Conservation (phyloP, 208 protist species). For the Vickermania ingenoplastis region DNA sequence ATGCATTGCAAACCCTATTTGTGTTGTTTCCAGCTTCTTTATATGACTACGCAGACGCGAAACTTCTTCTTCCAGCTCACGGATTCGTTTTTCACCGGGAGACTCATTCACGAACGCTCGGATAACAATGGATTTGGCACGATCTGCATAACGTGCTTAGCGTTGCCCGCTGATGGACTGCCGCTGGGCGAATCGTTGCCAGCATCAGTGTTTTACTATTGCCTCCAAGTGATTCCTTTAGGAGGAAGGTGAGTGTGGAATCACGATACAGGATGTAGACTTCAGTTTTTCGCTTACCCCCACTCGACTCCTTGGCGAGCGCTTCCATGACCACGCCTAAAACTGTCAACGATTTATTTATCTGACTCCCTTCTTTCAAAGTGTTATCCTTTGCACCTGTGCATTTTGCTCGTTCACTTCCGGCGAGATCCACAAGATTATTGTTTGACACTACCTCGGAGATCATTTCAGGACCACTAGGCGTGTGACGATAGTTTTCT, state of each 20-base stretch:
- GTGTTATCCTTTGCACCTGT: slow-evolving; percentile 74
- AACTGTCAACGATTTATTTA: slow-evolving; percentile 87
- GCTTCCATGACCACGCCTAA: slow-evolving; percentile 89
- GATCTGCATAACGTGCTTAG: slow-evolving; percentile 89
- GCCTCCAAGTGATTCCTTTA: slow-evolving; percentile 86
- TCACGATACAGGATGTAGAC: slow-evolving; percentile 79
- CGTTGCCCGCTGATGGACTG: slow-evolving; percentile 76
- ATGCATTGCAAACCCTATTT: not conserved
- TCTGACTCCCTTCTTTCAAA: slow-evolving; percentile 75
- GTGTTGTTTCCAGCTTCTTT: slow-evolving; percentile 20
- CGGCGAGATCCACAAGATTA: slow-evolving; percentile 92
- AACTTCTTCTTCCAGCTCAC: slow-evolving; percentile 80
- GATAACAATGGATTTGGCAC: slow-evolving; percentile 86
- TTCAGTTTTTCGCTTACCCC: not conserved
- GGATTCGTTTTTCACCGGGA: slow-evolving; percentile 73
- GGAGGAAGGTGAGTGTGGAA: slow-evolving; percentile 76
- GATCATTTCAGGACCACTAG: slow-evolving; percentile 11
- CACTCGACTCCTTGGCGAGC: slow-evolving; percentile 44
- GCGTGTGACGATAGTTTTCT: slow-evolving; percentile 24
- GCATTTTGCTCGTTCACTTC: slow-evolving; percentile 78
- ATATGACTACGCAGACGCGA: slow-evolving; percentile 53
- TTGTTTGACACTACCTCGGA: slow-evolving; percentile 60
- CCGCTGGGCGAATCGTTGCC: slow-evolving; percentile 74
- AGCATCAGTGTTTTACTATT: slow-evolving; percentile 92
- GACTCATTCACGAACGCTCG: slow-evolving; percentile 84